A percentile compares a stretch with the other conserved stretches of the same genome.
These are phyloP conservation scores for Mycena floridula DNA, from an alignment of 768 basidiomycete species.

Conservation along the genomic window DNA sequence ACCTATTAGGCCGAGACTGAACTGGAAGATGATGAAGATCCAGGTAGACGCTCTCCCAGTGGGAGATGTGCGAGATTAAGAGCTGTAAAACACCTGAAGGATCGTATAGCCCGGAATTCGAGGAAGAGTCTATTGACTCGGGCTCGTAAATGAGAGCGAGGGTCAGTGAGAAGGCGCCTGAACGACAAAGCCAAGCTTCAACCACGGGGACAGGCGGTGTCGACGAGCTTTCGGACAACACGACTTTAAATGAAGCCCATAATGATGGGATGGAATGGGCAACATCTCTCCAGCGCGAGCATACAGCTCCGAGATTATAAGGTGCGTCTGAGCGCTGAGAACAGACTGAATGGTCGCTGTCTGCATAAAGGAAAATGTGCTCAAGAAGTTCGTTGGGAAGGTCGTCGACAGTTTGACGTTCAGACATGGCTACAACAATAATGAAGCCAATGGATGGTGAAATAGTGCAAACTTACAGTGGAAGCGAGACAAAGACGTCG, in stretches of 20 bases:
- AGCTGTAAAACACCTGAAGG: neutral
- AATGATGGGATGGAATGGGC: neutral
- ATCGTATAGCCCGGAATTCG: neutral
- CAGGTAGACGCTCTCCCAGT: neutral
- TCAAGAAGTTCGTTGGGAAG: neutral
- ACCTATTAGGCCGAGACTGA: neutral
- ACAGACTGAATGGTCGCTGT: neutral
- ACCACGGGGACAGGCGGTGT: neutral
- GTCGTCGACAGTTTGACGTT: neutral
- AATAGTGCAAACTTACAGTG: no score
- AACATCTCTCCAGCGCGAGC: neutral
- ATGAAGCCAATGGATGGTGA: no score
- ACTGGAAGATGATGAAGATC: neutral
- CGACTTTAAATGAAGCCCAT: neutral
- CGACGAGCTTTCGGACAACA: neutral
- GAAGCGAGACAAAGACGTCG: no score
- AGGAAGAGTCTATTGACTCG: neutral
- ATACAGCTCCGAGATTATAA: neutral
- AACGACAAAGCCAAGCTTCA: neutral
- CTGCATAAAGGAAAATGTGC: neutral
- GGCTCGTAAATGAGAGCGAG: neutral
- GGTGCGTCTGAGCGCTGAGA: neutral
- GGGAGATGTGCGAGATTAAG: no score
- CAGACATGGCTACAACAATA: no score
- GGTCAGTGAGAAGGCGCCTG: neutral